Percentiles rank a stretch among this genome's conserved stretches.
Conservation (phyloP, 1,284 basidiomycete genomes). For the Fomitopsis palustris region DNA sequence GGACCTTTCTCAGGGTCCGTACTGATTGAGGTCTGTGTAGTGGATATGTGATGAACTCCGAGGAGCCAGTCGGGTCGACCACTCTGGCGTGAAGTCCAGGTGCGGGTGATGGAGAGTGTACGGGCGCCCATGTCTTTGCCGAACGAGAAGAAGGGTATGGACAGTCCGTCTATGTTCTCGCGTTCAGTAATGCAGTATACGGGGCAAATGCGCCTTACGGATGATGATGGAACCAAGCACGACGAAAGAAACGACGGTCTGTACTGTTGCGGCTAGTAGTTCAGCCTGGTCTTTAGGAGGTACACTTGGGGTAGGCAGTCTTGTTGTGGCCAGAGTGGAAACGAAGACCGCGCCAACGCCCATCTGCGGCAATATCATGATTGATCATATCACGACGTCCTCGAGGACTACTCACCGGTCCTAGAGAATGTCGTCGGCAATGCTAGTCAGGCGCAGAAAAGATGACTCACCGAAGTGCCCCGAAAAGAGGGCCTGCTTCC, state of each 20-base stretch:
- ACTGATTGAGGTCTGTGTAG: neutral
- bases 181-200: too few species aligned
- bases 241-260: conserved; percentile 82
- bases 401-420: conserved; percentile 48
- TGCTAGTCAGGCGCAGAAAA: neutral
- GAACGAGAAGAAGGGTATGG: conserved; percentile 83
- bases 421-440: conserved; percentile 24
- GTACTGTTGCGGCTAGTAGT: conserved; percentile 62
- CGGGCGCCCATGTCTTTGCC: conserved; percentile 65
- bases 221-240: conserved; percentile 82
- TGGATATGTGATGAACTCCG: conserved; percentile 32
- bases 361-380: conserved; percentile 43
- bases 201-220: conserved; percentile 53
- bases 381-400: too few species aligned
- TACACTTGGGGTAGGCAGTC: conserved; percentile 55
- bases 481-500: conserved; percentile 77
- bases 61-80: conserved; percentile 48
- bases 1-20: conserved; percentile 12
- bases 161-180: conserved; percentile 67
- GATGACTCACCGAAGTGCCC: conserved; percentile 77
- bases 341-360: conserved; percentile 86
- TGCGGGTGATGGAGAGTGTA: conserved; percentile 35
- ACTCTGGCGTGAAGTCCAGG: conserved; percentile 23
- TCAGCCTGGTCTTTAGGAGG: conserved; percentile 69
- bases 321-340: conserved; percentile 69